Conservation (phyloP, 345 rosid species). For the Boechera retrofracta region DNA sequence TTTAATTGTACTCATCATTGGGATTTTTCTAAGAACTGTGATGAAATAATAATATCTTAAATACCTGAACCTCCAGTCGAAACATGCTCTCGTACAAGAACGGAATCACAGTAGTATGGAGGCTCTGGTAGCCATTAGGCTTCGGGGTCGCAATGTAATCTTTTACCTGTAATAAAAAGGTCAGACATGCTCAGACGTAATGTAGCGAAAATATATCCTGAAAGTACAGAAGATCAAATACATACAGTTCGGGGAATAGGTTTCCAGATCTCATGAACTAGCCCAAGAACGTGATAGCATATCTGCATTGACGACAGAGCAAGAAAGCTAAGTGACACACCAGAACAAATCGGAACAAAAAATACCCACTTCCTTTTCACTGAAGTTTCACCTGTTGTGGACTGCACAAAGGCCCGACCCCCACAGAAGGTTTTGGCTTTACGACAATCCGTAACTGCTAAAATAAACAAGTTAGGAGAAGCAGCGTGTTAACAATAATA, state of each 20-base stretch:
- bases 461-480: constrained; percentile 41
- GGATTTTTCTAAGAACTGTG: constrained; percentile 7
- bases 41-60: constrained; percentile 12
- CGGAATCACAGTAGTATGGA: constrained; percentile 89
- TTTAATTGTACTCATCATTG: background rate
- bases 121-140: constrained; percentile 99
- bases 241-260: constrained; percentile 91
- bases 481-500: constrained; percentile 35
- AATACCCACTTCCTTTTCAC: constrained; percentile 34
- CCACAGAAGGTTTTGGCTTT: constrained; percentile 75
- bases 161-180: constrained; percentile 68
- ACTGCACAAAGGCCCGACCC: constrained; percentile 80
- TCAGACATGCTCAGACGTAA: constrained; percentile 20
- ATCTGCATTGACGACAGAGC: constrained; percentile 62
- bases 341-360: constrained; percentile 24
- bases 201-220: constrained; percentile 12
- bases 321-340: constrained; percentile 41
- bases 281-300: constrained; percentile 95
- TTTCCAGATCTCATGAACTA: constrained; percentile 97
- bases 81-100: constrained; percentile 92
- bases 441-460: constrained; percentile 89
- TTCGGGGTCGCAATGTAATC: constrained; percentile 98
- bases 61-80: constrained; percentile 88
- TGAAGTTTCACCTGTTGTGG: constrained; percentile 78
- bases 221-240: constrained; percentile 39